Evolutionary conservation across 495 filamentous ascomycete species (phyloP).

Genomic region (Tuber borchii): DNA sequence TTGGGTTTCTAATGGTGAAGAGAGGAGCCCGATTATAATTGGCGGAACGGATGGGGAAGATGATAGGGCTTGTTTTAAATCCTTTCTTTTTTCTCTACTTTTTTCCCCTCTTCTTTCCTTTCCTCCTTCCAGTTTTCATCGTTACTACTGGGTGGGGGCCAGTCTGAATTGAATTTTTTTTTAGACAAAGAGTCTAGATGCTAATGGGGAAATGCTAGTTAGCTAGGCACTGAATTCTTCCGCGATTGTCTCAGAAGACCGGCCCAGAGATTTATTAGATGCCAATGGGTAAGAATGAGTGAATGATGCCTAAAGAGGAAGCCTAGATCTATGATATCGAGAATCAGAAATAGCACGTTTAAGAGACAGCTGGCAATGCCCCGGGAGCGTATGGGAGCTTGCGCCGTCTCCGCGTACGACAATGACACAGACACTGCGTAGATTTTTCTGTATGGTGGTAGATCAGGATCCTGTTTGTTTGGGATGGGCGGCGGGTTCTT

Average conservation of each 20-base stretch:
- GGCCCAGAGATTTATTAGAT: background rate
- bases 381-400: constrained; percentile 11
- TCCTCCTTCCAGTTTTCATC: background rate
- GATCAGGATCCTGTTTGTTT: constrained; percentile 9
- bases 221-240: background rate
- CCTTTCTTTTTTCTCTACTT: too few species aligned
- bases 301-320: background rate
- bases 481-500: constrained; percentile 5
- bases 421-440: constrained; percentile 1
- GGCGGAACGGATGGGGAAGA: constrained; percentile 8
- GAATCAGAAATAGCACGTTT: constrained; percentile 10
- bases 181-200: background rate
- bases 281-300: background rate
- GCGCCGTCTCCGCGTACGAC: constrained; percentile 8
- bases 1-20: constrained; percentile 9
- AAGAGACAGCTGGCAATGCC: background rate
- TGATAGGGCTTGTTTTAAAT: constrained; percentile 5
- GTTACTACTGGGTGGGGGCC: background rate
- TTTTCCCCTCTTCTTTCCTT: background rate
- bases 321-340: constrained; percentile 15
- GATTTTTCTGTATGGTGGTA: constrained; percentile 15
- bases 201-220: background rate
- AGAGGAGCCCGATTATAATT: constrained; percentile 11
- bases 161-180: background rate
- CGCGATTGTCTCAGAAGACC: background rate